These are phyloP conservation scores for Globisporangium sylvaticum DNA, from an alignment of 352 stramenopile species.

Conservation along the genomic window DNA sequence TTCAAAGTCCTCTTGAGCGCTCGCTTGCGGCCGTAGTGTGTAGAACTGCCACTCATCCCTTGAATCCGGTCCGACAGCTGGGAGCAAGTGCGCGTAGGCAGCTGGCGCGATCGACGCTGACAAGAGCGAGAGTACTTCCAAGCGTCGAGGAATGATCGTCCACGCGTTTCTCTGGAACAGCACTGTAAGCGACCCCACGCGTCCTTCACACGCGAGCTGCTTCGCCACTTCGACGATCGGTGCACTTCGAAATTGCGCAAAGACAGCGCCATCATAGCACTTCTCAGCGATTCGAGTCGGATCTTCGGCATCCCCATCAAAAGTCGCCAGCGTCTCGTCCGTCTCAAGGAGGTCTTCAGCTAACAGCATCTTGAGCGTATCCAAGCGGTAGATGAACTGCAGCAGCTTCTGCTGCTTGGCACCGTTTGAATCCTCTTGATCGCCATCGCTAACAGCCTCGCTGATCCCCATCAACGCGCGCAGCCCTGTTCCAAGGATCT, in stretches of 20 bases:
- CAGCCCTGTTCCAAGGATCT: conserved; percentile 44
- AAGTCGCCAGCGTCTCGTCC: conserved; percentile 15
- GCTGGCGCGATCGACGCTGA: conserved; percentile 33
- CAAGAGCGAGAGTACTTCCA: conserved; percentile 45
- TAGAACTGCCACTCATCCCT: conserved; percentile 39
- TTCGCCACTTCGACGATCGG: conserved; percentile 33
- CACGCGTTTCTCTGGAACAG: conserved; percentile 48
- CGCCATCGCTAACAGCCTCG: neutral
- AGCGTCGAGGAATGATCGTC: conserved; percentile 45
- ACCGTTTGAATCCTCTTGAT: conserved; percentile 7
- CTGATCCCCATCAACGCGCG: conserved; percentile 18
- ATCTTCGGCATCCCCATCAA: conserved; percentile 20
- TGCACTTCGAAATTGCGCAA: conserved; percentile 28
- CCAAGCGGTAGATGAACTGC: conserved; percentile 41
- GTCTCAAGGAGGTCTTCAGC: conserved; percentile 32
- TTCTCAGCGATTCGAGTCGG: conserved; percentile 19
- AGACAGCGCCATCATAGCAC: conserved; percentile 39
- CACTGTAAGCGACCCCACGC: conserved; percentile 35
- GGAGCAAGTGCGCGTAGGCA: conserved; percentile 44
- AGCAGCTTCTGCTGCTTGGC: conserved; percentile 23
- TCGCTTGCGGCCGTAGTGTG: conserved; percentile 20
- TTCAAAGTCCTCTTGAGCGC: conserved; percentile 1
- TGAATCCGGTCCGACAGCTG: conserved; percentile 27
- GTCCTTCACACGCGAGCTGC: conserved; percentile 47
- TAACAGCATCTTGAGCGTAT: conserved; percentile 45